Conservation (phyloP, 2,329 filamentous ascomycete genomes). For the Penicillium capsulatum region DNA sequence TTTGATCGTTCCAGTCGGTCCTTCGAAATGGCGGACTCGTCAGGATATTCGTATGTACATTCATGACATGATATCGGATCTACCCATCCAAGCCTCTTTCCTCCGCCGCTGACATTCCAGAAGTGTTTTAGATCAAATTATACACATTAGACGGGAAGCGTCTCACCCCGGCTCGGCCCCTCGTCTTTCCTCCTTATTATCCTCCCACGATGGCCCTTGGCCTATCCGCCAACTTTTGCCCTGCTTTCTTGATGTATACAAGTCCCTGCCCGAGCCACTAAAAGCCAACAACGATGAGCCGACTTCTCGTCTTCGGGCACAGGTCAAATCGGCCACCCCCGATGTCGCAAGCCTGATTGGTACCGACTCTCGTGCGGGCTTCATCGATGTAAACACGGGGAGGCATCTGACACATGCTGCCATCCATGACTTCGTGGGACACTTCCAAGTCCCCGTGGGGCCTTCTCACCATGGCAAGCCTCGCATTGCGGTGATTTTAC, state of each 20-base stretch:
- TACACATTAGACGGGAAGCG: slow-evolving; percentile 11
- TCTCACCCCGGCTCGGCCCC: slow-evolving; percentile 9
- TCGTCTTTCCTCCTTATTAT: slow-evolving; percentile 13
- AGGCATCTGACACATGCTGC: slow-evolving; percentile 16
- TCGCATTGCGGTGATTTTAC: slow-evolving; percentile 50
- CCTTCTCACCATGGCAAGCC: slow-evolving; percentile 33
- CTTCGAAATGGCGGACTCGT: too few species aligned
- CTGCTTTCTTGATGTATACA: slow-evolving; percentile 16
- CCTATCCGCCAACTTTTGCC: slow-evolving; percentile 9
- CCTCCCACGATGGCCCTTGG: slow-evolving; percentile 11
- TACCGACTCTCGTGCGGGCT: slow-evolving; percentile 12
- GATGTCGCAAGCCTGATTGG: slow-evolving; percentile 10
- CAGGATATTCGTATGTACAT: too few species aligned
- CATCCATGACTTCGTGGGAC: slow-evolving; percentile 17
- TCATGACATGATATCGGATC: too few species aligned
- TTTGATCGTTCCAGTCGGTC: too few species aligned
- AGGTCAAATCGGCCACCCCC: slow-evolving; percentile 13
- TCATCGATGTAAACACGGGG: slow-evolving; percentile 15
- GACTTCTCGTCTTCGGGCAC: slow-evolving; percentile 6
- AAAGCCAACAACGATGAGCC: slow-evolving; percentile 14
- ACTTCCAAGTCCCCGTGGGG: slow-evolving; percentile 18
- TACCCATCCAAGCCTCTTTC: too few species aligned
- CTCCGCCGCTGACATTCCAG: slow-evolving; percentile 5
- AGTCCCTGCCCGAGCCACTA: slow-evolving; percentile 11
- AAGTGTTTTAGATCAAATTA: slow-evolving; percentile 14